These are phyloP conservation scores for Trametes polyzona DNA, from an alignment of 1,284 basidiomycete genomes.

Conservation along the genomic window DNA sequence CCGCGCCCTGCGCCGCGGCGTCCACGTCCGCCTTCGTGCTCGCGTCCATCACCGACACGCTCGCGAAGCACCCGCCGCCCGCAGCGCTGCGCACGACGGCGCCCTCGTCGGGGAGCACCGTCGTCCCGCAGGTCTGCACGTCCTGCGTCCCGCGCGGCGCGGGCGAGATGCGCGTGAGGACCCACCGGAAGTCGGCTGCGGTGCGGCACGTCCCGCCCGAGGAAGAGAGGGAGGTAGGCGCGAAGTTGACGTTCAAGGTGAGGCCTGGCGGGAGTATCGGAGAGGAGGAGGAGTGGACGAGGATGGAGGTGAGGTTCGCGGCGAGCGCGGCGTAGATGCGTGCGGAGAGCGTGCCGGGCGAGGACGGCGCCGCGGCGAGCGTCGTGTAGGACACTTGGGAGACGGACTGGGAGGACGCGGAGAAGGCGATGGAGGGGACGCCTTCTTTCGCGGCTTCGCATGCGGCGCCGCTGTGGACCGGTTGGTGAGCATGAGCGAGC, in stretches of 20 bases:
- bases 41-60: constrained; percentile 49
- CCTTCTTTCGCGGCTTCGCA: constrained; percentile 49
- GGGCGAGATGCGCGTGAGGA: constrained; percentile 47
- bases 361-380: constrained; percentile 39
- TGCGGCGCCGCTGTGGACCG: constrained; percentile 48
- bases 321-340: constrained; percentile 46
- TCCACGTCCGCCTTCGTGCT: constrained; percentile 48
- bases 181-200: constrained; percentile 44
- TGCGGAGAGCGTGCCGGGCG: constrained; percentile 40
- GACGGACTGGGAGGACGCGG: constrained; percentile 43
- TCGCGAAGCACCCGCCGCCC: constrained; percentile 14
- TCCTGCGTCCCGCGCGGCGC: constrained; percentile 36
- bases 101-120: constrained; percentile 45
- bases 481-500: not conserved
- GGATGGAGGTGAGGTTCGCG: constrained; percentile 42
- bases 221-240: constrained; percentile 33
- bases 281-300: constrained; percentile 36
- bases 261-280: constrained; percentile 46
- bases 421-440: constrained; percentile 55
- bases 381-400: constrained; percentile 50
- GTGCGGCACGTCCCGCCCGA: constrained; percentile 38
- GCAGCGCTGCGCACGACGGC: constrained; percentile 39
- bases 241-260: constrained; percentile 57
- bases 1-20: constrained; percentile 43
- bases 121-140: constrained; percentile 47